A percentile compares a stretch with the other conserved stretches of the same genome.
phyloP scores from a whole-genome alignment of 2,329 filamentous ascomycete species.

The Hypoxylon sp. region DNA sequence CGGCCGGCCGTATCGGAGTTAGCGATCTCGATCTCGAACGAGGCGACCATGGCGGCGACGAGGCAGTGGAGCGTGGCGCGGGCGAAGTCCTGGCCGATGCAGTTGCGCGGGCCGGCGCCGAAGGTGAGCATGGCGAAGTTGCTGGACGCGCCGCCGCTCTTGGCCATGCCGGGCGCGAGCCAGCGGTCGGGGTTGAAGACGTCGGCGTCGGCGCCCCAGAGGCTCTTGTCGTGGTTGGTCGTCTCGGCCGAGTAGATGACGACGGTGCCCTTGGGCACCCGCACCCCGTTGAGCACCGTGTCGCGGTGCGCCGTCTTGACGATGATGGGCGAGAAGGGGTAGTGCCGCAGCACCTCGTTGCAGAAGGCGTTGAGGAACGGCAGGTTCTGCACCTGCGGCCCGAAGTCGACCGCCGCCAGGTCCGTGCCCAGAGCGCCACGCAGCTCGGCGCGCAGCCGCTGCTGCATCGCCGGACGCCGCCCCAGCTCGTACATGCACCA shows the following conservation, averaged over 20 bases:
- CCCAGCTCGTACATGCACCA: background rate
- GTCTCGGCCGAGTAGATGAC: constrained; percentile 70
- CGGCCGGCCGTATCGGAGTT: background rate
- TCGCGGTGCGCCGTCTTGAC: constrained; percentile 26
- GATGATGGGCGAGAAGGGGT: constrained; percentile 31
- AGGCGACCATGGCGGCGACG: constrained; percentile 47
- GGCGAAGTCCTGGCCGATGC: constrained; percentile 69
- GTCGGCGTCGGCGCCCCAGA: constrained; percentile 70
- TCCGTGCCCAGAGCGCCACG: background rate
- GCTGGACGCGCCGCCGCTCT: constrained; percentile 54
- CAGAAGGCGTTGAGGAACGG: constrained; percentile 29
- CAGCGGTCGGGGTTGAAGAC: constrained; percentile 68
- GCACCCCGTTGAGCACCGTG: constrained; percentile 58
- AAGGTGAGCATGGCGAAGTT: constrained; percentile 67
- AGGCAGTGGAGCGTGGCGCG: constrained; percentile 72
- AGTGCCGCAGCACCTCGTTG: constrained; percentile 30
- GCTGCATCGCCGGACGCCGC: background rate
- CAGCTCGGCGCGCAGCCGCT: background rate
- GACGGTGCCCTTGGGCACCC: constrained; percentile 66
- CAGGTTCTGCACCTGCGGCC: constrained; percentile 24
- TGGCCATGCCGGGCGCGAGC: constrained; percentile 46
- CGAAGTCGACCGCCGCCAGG: constrained; percentile 7
- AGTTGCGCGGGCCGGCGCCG: constrained; percentile 59
- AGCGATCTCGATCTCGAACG: constrained; percentile 29
- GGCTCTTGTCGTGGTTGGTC: constrained; percentile 66